Evolutionary conservation across 257 asterid genomes (phyloP).

Genomic region (Sherardia arvensis): DNA sequence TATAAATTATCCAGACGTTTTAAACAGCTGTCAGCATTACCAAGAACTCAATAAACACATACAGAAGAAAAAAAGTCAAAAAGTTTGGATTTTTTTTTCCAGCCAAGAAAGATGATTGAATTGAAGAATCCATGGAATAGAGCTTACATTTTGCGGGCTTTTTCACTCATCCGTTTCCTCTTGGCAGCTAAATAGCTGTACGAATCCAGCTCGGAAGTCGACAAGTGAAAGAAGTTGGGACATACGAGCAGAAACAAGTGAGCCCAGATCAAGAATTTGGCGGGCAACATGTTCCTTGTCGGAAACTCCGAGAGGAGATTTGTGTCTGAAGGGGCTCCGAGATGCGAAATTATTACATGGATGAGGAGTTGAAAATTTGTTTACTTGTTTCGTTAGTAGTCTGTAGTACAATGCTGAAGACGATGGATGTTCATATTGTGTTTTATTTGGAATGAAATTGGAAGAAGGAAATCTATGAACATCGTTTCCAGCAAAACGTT

Average conservation of each 20-base stretch:
- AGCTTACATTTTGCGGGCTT: constrained; percentile 83
- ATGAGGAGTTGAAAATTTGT: background rate
- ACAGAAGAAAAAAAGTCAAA: background rate
- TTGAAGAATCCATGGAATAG: background rate
- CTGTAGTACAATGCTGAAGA: background rate
- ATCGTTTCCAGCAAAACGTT: constrained; percentile 8
- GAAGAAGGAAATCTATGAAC: background rate
- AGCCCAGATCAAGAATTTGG: constrained; percentile 40
- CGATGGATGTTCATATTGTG: background rate
- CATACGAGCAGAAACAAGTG: constrained; percentile 35
- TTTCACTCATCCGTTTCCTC: constrained; percentile 80
- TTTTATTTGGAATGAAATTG: background rate
- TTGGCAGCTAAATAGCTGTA: constrained; percentile 46
- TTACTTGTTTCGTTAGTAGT: background rate
- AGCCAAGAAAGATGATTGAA: background rate
- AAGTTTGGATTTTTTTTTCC: no score
- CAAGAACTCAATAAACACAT: background rate
- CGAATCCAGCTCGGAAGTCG: constrained; percentile 30
- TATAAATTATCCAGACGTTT: background rate
- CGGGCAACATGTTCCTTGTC: constrained; percentile 27
- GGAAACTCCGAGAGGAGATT: constrained; percentile 1
- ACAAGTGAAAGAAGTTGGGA: constrained; percentile 26
- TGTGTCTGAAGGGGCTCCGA: background rate
- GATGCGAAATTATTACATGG: background rate
- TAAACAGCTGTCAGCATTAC: background rate